Evolutionary conservation across 306 rosid genomes (phyloP), one percentile per base, ranked within the genome.

Genomic region (Cicer cuneatum): DNA sequence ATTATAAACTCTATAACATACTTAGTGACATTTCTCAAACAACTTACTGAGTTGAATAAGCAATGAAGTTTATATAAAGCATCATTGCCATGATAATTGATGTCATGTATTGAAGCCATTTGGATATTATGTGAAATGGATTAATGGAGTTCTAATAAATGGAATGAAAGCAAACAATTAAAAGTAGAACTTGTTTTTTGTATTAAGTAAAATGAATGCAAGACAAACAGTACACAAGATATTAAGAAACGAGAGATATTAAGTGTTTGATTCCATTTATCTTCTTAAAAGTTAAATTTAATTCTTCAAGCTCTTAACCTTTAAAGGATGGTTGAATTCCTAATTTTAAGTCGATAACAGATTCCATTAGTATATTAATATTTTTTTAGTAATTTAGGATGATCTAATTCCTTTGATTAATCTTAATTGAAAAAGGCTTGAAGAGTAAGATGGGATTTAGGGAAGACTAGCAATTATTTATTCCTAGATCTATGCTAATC

Each of bases 1-100:
- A 54, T 45, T 77, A 47, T 16, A 74, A 71, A 76, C 19, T 49
- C 65, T 57, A 46, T 43, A 15, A 19, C 66, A 71, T 62, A 37
- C 69, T 66, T 29, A 65, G 29, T 73, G 79, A 75, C 12, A 47
- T 4, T 19, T 8, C 38, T 14, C 66, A 15, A 29, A 9, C 48
- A 11, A 42, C 41, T 42, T 61, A 16, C 66, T 10, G 37, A 53
- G 57, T 64, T 37, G 7, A 18, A 12, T 62, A 60, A 10, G 16
- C 7, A 33, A 47, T 60, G 5, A 74, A 38, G 16, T 13, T 45
- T 38, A 29, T 41, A 9, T 37, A 12, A 49, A 48, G 14, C 14
- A 43, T 41, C 5, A 10, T 72, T 45, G 21, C 13, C 46, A 43
- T 11, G 41, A 43, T 18, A 57, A 29, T 59, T 14, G 18, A 58